phyloP scores from a whole-genome alignment of 108 stramenopile genomes.

The Asterionellopsis glacialis region DNA sequence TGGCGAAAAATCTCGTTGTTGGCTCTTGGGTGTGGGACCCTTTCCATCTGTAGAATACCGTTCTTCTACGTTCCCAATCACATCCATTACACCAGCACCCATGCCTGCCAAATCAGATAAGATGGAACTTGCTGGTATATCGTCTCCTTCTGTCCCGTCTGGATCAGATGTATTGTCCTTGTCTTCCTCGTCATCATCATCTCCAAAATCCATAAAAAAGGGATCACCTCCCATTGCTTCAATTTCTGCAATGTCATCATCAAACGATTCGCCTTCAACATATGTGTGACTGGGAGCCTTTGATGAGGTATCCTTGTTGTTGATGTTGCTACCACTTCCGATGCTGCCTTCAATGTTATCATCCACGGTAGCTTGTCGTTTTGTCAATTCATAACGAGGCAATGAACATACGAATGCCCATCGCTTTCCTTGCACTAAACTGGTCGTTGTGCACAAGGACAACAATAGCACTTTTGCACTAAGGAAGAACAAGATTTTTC shows the following conservation, averaged over 20 bases:
- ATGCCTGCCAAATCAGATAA: background rate
- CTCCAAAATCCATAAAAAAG: conserved; percentile 7
- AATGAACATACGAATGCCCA: too few species aligned
- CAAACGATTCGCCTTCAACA: background rate
- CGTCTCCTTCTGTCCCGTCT: background rate
- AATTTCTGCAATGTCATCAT: conserved; percentile 11
- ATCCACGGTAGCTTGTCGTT: too few species aligned
- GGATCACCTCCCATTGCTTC: conserved; percentile 31
- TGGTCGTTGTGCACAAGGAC: too few species aligned
- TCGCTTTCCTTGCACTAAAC: too few species aligned
- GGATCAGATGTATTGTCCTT: background rate
- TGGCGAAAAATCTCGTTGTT: background rate
- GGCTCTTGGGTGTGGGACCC: conserved; percentile 9
- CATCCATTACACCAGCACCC: background rate
- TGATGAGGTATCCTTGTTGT: too few species aligned
- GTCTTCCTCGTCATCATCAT: conserved; percentile 9
- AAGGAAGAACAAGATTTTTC: too few species aligned
- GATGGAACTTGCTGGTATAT: background rate
- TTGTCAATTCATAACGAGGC: too few species aligned
- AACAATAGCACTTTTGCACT: too few species aligned
- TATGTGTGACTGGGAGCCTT: background rate
- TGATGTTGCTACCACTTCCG: too few species aligned
- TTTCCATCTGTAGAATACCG: conserved; percentile 13
- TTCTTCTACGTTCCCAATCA: background rate
- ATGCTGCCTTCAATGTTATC: too few species aligned